These are phyloP conservation scores for Cynanchum wilfordii DNA, from an alignment of 257 asterid species.

Conservation along the genomic window DNA sequence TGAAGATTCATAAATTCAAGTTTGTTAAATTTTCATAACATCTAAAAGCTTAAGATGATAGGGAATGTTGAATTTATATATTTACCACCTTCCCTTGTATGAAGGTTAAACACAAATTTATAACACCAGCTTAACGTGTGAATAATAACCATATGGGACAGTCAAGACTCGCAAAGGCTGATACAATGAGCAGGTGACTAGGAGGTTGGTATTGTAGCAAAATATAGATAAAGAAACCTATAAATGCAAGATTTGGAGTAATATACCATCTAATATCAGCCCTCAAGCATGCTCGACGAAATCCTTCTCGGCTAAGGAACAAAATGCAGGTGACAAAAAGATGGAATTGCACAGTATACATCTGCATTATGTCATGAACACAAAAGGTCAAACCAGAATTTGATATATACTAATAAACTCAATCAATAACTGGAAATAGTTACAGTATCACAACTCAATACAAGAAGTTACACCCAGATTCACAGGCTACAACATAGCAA, in stretches of 20 bases:
- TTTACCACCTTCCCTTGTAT: too few relatives aligned
- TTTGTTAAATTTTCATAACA: too few relatives aligned
- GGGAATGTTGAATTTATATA: too few relatives aligned
- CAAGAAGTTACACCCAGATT: not conserved
- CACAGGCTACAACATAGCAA: not conserved
- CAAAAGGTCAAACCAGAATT: not conserved
- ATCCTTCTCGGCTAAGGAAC: slow-evolving; percentile 94
- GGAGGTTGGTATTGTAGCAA: not conserved
- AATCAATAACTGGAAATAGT: not conserved
- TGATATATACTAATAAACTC: not conserved
- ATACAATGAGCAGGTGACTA: not conserved
- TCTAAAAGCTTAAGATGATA: too few relatives aligned
- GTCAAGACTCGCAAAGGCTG: not conserved
- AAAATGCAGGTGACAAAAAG: slow-evolving; percentile 82
- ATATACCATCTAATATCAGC: slow-evolving; percentile 69
- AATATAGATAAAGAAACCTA: slow-evolving; percentile 16
- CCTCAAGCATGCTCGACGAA: slow-evolving; percentile 92
- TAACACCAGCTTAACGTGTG: too few relatives aligned
- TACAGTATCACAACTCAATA: not conserved
- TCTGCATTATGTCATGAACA: slow-evolving; percentile 40
- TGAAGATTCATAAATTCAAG: too few relatives aligned
- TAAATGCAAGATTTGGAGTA: slow-evolving; percentile 10
- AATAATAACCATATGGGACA: too few relatives aligned
- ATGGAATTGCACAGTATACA: slow-evolving; percentile 89
- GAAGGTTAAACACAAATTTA: too few relatives aligned